Percentiles rank a stretch among this genome's conserved stretches.
phyloP scores from a whole-genome alignment of 306 rosid species.

The Vicia sativa region DNA sequence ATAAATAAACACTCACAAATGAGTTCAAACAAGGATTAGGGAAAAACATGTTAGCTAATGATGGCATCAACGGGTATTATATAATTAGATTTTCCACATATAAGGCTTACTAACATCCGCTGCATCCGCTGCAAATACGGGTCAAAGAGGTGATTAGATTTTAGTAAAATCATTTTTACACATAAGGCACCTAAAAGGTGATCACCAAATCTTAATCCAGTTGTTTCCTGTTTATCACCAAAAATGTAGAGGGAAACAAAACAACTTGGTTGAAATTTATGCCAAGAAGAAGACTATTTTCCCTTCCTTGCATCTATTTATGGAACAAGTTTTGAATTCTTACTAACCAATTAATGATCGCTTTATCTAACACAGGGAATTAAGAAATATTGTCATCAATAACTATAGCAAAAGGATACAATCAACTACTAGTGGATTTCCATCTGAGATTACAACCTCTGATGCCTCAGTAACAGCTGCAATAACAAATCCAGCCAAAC shows the following conservation, averaged over 20 bases:
- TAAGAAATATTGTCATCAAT: constrained; percentile 19
- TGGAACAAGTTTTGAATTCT: neutral
- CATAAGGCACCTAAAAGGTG: neutral
- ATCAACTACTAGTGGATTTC: constrained; percentile 91
- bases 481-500: constrained; percentile 87
- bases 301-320: constrained; percentile 16
- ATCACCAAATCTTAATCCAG: constrained; percentile 4
- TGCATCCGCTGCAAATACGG: neutral
- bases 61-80: constrained; percentile 23
- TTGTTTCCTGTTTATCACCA: neutral
- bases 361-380: constrained; percentile 7
- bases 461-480: constrained; percentile 80
- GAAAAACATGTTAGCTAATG: constrained; percentile 7
- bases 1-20: constrained; percentile 7
- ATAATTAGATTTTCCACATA: constrained; percentile 11
- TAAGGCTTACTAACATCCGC: neutral
- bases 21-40: constrained; percentile 9
- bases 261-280: constrained; percentile 3
- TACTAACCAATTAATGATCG: constrained; percentile 2
- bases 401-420: constrained; percentile 68
- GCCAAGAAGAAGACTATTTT: constrained; percentile 6
- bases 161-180: too few species aligned
- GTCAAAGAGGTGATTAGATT: too few species aligned
- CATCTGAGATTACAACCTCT: constrained; percentile 87
- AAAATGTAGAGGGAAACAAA: neutral